These are phyloP conservation scores for Leishmania guyanensis DNA, from an alignment of 208 protist species.

Conservation along the genomic window DNA sequence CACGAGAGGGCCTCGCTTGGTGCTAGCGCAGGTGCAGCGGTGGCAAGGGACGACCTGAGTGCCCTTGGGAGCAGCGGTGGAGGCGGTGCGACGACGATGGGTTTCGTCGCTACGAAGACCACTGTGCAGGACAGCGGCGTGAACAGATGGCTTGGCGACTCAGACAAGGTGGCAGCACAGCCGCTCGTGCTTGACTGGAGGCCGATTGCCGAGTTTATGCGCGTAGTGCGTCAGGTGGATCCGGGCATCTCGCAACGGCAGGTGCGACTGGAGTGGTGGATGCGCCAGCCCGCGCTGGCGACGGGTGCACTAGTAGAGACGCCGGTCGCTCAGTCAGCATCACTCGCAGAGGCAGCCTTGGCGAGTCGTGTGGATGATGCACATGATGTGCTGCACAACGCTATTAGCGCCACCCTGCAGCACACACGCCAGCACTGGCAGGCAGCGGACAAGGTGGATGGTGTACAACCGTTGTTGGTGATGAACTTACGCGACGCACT, in stretches of 20 bases:
- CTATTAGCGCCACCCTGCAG: slow-evolving; percentile 1
- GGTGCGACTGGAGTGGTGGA: slow-evolving; percentile 12
- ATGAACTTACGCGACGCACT: slow-evolving; percentile 9
- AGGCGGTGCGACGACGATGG: neutral
- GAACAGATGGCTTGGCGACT: neutral
- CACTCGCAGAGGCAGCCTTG: neutral
- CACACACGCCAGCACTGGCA: slow-evolving; percentile 2
- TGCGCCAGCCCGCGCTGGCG: neutral
- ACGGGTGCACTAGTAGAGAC: neutral
- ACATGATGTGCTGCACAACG: slow-evolving; percentile 13
- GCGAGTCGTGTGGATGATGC: neutral
- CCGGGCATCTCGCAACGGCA: slow-evolving; percentile 14
- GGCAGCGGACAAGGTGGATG: neutral
- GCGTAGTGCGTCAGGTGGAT: slow-evolving; percentile 15
- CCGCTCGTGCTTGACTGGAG: slow-evolving; percentile 26
- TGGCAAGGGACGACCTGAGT: neutral
- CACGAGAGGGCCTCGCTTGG: neutral
- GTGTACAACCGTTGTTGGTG: neutral
- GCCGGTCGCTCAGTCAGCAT: neutral
- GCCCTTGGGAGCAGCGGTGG: neutral
- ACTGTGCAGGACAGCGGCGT: neutral
- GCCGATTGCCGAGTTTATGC: slow-evolving; percentile 19
- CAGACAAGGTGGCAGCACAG: neutral
- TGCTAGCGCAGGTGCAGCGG: neutral
- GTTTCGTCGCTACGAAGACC: neutral